Conservation (phyloP, 2,329 filamentous ascomycete species). For the Clarireedia sp. region DNA sequence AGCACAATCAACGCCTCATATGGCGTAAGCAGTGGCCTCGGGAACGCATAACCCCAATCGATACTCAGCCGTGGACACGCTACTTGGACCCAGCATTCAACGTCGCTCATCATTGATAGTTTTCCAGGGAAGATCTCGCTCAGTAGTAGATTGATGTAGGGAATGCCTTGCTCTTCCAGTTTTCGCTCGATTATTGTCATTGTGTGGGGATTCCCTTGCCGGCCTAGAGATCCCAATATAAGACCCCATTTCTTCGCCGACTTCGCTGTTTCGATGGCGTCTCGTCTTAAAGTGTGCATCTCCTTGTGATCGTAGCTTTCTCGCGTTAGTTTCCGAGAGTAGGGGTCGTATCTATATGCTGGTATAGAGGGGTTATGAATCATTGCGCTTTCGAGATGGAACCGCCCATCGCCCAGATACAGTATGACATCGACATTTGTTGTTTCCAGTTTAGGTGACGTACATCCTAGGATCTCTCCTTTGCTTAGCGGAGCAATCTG, state of each 20-base stretch:
- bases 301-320: constrained; percentile 89
- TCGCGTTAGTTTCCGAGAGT: constrained; percentile 81
- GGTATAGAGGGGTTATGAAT: constrained; percentile 90
- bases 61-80: constrained; percentile 95
- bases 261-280: constrained; percentile 69
- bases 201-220: constrained; percentile 93
- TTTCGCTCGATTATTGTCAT: constrained; percentile 77
- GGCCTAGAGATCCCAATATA: constrained; percentile 83
- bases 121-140: constrained; percentile 97
- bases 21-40: constrained; percentile 78
- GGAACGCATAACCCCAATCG: constrained; percentile 97
- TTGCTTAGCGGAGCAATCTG: constrained; percentile 90
- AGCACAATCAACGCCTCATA: constrained; percentile 93
- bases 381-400: constrained; percentile 98
- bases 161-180: constrained; percentile 62
- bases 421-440: constrained; percentile 68
- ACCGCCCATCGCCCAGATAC: constrained; percentile 86
- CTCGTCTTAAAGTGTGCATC: constrained; percentile 72
- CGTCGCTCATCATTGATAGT: constrained; percentile 83
- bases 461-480: constrained; percentile 96
- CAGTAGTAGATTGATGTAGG: constrained; percentile 76
- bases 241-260: constrained; percentile 85
- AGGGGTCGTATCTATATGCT: constrained; percentile 94
- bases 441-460: constrained; percentile 63
- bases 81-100: constrained; percentile 98